These are phyloP conservation scores for Fusarium anthophilum DNA, from an alignment of 2,329 filamentous ascomycete species.

Conservation along the genomic window DNA sequence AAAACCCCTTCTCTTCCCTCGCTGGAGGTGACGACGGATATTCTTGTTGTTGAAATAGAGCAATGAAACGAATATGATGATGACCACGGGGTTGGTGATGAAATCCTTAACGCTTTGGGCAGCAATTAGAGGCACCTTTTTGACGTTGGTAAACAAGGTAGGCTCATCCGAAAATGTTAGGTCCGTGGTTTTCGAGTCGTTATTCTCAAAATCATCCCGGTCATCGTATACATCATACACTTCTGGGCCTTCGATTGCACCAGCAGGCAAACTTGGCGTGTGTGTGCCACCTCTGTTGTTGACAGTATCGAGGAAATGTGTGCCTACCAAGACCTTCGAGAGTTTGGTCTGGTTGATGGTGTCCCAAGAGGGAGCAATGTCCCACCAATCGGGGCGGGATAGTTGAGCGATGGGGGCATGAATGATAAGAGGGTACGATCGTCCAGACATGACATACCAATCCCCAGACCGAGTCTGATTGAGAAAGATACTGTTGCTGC, in stretches of 20 bases:
- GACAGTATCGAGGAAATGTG: slow-evolving; percentile 67
- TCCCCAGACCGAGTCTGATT: slow-evolving; percentile 87
- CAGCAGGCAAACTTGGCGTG: slow-evolving; percentile 50
- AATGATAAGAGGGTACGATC: slow-evolving; percentile 84
- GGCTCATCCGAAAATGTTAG: slow-evolving; percentile 47
- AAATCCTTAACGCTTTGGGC: slow-evolving; percentile 63
- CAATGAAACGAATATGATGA: slow-evolving; percentile 55
- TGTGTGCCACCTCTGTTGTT: slow-evolving; percentile 47
- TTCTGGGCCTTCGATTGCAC: slow-evolving; percentile 39
- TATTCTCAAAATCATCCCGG: slow-evolving; percentile 44
- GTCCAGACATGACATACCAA: slow-evolving; percentile 94
- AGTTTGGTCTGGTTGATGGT: slow-evolving; percentile 58
- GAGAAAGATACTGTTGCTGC: slow-evolving; percentile 78
- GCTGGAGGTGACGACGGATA: slow-evolving; percentile 52
- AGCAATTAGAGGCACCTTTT: slow-evolving; percentile 60
- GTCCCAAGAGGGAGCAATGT: slow-evolving; percentile 53
- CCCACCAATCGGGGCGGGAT: slow-evolving; percentile 58
- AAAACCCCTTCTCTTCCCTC: slow-evolving; percentile 44
- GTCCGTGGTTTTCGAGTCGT: slow-evolving; percentile 43
- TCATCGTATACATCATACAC: slow-evolving; percentile 25
- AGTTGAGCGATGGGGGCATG: slow-evolving; percentile 64
- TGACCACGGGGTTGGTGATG: slow-evolving; percentile 63
- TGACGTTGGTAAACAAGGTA: slow-evolving; percentile 61
- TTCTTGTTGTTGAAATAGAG: slow-evolving; percentile 59
- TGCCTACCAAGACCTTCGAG: slow-evolving; percentile 73